Conservation (phyloP, 768 basidiomycete genomes). For the Mycena belliarum region DNA sequence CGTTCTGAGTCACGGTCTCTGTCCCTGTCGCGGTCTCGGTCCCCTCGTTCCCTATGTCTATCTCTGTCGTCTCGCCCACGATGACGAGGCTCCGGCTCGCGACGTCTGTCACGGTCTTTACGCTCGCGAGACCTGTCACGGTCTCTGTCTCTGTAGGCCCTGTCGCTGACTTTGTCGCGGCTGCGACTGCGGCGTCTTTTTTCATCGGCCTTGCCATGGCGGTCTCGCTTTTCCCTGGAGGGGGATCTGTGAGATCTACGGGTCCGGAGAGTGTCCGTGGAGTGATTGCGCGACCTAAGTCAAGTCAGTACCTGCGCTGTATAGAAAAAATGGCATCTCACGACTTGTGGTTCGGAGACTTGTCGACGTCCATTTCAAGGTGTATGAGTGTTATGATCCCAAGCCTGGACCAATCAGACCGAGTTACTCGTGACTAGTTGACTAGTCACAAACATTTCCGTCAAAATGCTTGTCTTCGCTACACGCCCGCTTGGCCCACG, state of each 20-base stretch:
- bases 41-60: slow-evolving; percentile 56
- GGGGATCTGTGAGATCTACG: slow-evolving; percentile 70
- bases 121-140: slow-evolving; percentile 58
- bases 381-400: neutral
- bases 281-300: slow-evolving; percentile 67
- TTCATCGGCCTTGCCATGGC: slow-evolving; percentile 58
- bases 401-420: neutral
- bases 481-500: no score
- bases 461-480: no score
- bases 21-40: slow-evolving; percentile 46
- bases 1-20: slow-evolving; percentile 50
- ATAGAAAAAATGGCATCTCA: slow-evolving; percentile 35
- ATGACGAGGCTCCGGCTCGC: slow-evolving; percentile 37
- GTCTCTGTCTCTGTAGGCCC: no score
- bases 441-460: no score
- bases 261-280: slow-evolving; percentile 75
- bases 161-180: slow-evolving; percentile 59
- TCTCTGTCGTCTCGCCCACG: slow-evolving; percentile 49
- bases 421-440: no score
- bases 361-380: slow-evolving; percentile 61
- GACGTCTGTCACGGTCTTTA: slow-evolving; percentile 50
- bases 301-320: neutral
- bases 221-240: slow-evolving; percentile 63
- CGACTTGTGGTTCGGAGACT: slow-evolving; percentile 62
- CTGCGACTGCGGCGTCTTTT: slow-evolving; percentile 65